Percentiles rank a stretch among this genome's conserved stretches.
Evolutionary conservation across 2,329 filamentous ascomycete genomes (phyloP).

Genomic region (Lecanicillium sp.): DNA sequence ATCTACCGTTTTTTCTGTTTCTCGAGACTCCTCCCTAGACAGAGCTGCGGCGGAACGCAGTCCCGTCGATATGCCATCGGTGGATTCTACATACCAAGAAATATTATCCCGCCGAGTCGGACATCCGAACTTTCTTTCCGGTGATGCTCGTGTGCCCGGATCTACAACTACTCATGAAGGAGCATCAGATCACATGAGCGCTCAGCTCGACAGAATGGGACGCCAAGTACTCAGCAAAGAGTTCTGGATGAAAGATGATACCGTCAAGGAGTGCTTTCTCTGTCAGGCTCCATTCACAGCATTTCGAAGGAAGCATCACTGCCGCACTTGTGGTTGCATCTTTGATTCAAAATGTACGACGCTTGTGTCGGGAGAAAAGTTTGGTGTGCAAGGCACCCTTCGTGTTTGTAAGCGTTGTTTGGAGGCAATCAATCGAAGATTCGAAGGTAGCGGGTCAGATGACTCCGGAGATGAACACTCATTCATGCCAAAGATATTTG

Average conservation of each 20-base stretch:
- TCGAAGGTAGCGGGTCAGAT: constrained; percentile 81
- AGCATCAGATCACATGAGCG: constrained; percentile 52
- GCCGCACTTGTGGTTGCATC: constrained; percentile 92
- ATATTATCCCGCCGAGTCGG: constrained; percentile 45
- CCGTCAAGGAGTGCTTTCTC: constrained; percentile 92
- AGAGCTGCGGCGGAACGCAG: constrained; percentile 50
- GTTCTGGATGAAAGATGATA: constrained; percentile 99
- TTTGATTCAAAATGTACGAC: constrained; percentile 96
- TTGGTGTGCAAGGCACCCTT: constrained; percentile 78
- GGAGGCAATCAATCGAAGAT: constrained; percentile 80
- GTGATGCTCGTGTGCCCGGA: constrained; percentile 47
- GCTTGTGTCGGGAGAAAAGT: constrained; percentile 79
- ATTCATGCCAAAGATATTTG: constrained; percentile 60
- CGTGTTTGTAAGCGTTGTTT: constrained; percentile 92
- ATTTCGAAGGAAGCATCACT: constrained; percentile 94
- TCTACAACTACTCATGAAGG: constrained; percentile 49
- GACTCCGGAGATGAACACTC: constrained; percentile 76
- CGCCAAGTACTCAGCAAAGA: constrained; percentile 88
- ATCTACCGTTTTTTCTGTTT: constrained; percentile 37
- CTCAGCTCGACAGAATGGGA: constrained; percentile 64
- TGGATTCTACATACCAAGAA: constrained; percentile 52
- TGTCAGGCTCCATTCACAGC: constrained; percentile 88
- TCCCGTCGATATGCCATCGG: constrained; percentile 52
- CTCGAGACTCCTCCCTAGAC: constrained; percentile 55
- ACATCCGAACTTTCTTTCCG: constrained; percentile 39